Evolutionary conservation across 768 basidiomycete genomes (phyloP), one percentile per base, ranked within the genome.

Genomic region (Daedaleopsis sinensis): DNA sequence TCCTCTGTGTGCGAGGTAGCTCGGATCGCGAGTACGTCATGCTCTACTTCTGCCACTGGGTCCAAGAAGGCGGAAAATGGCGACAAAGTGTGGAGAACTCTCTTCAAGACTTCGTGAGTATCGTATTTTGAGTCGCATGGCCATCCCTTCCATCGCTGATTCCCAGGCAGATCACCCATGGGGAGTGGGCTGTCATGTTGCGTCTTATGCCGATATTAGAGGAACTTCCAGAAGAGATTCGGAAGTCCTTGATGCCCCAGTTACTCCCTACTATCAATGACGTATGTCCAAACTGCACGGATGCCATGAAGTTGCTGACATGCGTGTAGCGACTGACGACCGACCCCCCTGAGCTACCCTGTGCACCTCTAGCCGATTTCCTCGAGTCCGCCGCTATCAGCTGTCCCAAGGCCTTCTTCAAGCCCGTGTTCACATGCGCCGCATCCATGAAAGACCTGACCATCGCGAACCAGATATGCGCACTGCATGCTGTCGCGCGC

Each of bases 401-500:
- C 16, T 80, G 83, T 58, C 90, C 89, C 0, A 85, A 81, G 53
- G 61, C 86, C 0, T 90, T 93, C 72, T 91, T 84, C 76, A 89
- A 86, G 68, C 87, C 88, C 0, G 72, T 93, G 9, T 90, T 92
- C 67, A 73, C 79, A 0, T 90, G 88, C 62, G 88, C 90, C 0
- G 84, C 84, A 2, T 85, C 88, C 0, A 77, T 79, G 46, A 88
- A 87, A 65, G 86, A 86, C 57, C 68, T 82, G n/a, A 78, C 81
- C 12, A 77, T 89, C 11, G 77, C 84, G 12, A 84, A 82, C 55
- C 83, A 90, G 61, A 79, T 91, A 0, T 80, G 83, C 48, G 77
- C 80, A 4, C 69, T 92, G 49, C 74, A 77, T 15, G 77, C 82
- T 1, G 65, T 89, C 57, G 77, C 83, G 5, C 79, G 77, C 35